These are phyloP conservation scores for Fusarium sacchari DNA, from an alignment of 2,329 filamentous ascomycete genomes.

Conservation along the genomic window DNA sequence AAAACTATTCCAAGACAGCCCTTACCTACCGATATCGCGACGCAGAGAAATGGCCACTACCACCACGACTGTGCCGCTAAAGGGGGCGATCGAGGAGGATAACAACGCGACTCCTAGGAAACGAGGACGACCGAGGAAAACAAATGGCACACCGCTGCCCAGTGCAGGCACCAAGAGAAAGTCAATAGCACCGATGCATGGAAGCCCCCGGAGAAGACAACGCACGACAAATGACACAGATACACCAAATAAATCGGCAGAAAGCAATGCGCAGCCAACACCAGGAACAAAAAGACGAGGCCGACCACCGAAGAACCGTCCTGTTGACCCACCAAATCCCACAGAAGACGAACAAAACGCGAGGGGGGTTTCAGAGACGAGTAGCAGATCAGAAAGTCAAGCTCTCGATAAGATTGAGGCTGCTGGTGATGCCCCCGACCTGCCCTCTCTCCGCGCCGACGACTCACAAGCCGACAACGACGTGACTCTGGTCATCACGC, in stretches of 20 bases:
- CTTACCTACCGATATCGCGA: constrained; percentile 49
- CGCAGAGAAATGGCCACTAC: constrained; percentile 56
- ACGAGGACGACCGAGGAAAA: constrained; percentile 59
- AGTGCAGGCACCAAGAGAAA: constrained; percentile 55
- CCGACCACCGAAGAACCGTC: constrained; percentile 45
- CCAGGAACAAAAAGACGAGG: constrained; percentile 46
- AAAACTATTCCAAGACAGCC: constrained; percentile 57
- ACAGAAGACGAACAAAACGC: constrained; percentile 29
- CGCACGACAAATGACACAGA: constrained; percentile 46
- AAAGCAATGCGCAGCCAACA: constrained; percentile 44
- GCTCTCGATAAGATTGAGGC: constrained; percentile 44
- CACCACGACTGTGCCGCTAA: constrained; percentile 60
- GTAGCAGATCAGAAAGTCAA: constrained; percentile 34
- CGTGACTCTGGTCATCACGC: constrained; percentile 40
- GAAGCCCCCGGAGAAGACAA: constrained; percentile 48
- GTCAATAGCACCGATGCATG: constrained; percentile 56
- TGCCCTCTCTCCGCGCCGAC: constrained; percentile 35
- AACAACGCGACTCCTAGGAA: constrained; percentile 52
- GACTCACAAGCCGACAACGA: constrained; percentile 45
- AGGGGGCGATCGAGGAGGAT: constrained; percentile 52
- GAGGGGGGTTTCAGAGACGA: constrained; percentile 21
- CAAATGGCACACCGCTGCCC: constrained; percentile 63
- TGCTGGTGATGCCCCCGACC: constrained; percentile 28
- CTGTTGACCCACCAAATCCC: constrained; percentile 43
- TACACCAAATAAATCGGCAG: constrained; percentile 40